Base-by-base conservation (phyloP, 2,329 filamentous ascomycete species). In the Graphiopsis chlorocephala region DNA sequence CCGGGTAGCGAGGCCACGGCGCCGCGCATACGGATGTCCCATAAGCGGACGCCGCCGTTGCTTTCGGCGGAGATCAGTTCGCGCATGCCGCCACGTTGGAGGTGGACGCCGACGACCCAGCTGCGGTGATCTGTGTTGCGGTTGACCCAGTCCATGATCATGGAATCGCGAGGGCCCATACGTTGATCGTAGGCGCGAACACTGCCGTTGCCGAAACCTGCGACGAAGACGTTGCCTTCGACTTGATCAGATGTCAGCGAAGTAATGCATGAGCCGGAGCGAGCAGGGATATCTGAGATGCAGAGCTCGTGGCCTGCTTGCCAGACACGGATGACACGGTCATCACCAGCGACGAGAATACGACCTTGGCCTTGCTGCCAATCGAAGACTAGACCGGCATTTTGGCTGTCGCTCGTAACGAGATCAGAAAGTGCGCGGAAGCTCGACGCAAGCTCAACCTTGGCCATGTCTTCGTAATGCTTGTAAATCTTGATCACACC, bases 351-450 rank as follows among this genome's bases (percentile, higher is more conserved):
- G 33, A 98, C 95, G n/a, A 99, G 84, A 8, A 96, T 89, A 66
- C 92, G 91, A 8, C 95, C 95, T 70, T 92, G 92, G n/a, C 96
- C 93, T 79, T 99, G 95, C 76, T 98, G 94, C 95, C 95, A 99
- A 77, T 99, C 94, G 75, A 98, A 96, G 28, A 98, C 94, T 79
- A 99, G 90, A 25, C 95, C 95, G 1, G 93, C 93, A 76, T 97
- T 96, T 73, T 93, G 90, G 38, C 72, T 71, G 72, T 94, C 97
- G 76, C 92, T 96, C 4, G 93, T 92, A 6, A 98, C 90, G 75
- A 98, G 90, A 78, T 99, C 92, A 14, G 92, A 96, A 65, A 99
- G 80, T 4, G 95, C 95, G 55, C 95, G 88, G 87, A 96, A 98
- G 20, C 92, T 87, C 0, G 94, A 93, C 3, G 96, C 93, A 31